Percentiles rank a stretch among this genome's conserved stretches.
These are phyloP conservation scores for Bullera alba DNA, from an alignment of 768 basidiomycete species.

Conservation along the genomic window DNA sequence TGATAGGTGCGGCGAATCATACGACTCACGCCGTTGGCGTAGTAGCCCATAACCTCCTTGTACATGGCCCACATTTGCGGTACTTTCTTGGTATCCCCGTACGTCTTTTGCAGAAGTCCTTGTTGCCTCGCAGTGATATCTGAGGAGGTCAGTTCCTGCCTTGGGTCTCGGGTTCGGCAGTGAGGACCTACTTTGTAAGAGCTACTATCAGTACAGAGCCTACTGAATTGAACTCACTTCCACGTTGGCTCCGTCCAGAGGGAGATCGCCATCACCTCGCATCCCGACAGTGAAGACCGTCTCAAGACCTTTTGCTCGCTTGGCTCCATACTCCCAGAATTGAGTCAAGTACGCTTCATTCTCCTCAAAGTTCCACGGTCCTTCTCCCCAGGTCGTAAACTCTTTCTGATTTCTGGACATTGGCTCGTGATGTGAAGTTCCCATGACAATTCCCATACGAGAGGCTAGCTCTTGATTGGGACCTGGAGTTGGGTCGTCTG, in stretches of 20 bases:
- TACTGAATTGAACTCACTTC: conserved; percentile 53
- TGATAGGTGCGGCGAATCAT: too few relatives aligned
- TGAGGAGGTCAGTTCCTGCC: too few relatives aligned
- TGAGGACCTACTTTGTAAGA: too few relatives aligned
- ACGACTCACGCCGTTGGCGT: background rate
- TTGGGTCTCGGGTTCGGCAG: too few relatives aligned
- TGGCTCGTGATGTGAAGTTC: conserved; percentile 63
- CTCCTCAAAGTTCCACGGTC: conserved; percentile 49
- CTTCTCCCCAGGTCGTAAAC: background rate
- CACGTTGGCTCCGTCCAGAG: conserved; percentile 55
- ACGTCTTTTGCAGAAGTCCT: too few relatives aligned
- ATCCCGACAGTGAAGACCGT: conserved; percentile 61
- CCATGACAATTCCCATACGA: conserved; percentile 60
- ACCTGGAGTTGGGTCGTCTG: conserved; percentile 56
- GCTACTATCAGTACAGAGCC: too few relatives aligned
- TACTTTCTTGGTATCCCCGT: too few relatives aligned
- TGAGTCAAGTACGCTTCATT: conserved; percentile 55
- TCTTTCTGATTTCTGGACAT: conserved; percentile 58
- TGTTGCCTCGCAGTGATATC: too few relatives aligned
- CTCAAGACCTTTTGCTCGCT: conserved; percentile 57
- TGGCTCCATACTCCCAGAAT: conserved; percentile 57
- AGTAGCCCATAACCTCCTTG: conserved; percentile 53
- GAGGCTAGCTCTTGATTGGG: conserved; percentile 58
- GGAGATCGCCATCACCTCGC: conserved; percentile 48
- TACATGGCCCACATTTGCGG: conserved; percentile 58